These are phyloP conservation scores for Arxiozyma heterogenica DNA, from an alignment of 1,139 yeast genomes.

Conservation along the genomic window DNA sequence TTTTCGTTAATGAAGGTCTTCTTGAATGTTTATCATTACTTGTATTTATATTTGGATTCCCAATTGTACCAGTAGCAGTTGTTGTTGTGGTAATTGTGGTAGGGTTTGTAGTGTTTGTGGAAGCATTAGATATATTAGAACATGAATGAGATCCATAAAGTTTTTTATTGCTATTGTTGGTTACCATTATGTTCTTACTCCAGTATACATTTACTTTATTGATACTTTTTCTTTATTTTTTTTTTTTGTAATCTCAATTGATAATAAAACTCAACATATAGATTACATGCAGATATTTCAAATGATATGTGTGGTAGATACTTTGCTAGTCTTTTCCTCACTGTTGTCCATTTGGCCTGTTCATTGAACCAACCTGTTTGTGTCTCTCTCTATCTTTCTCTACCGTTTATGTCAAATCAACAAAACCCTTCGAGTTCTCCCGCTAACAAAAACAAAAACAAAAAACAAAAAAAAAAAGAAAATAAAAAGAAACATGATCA, in stretches of 20 bases:
- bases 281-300: neutral
- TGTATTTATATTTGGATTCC: conserved; percentile 10
- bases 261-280: neutral
- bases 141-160: conserved; percentile 8
- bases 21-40: neutral
- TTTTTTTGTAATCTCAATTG: neutral
- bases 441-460: too few relatives aligned
- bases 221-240: too few relatives aligned
- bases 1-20: conserved; percentile 22
- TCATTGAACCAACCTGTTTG: too few relatives aligned
- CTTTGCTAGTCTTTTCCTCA: neutral
- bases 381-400: too few relatives aligned
- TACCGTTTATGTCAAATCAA: too few relatives aligned
- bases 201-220: neutral
- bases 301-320: neutral
- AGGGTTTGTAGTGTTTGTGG: neutral
- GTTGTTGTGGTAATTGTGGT: neutral
- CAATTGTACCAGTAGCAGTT: neutral
- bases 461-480: too few relatives aligned
- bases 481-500: too few relatives aligned
- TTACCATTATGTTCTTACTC: neutral
- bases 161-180: neutral
- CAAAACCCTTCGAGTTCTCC: too few relatives aligned
- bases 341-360: neutral
- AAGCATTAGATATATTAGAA: neutral